These are phyloP conservation scores for Beauveria rudraprayagi DNA, from an alignment of 2,329 filamentous ascomycete genomes.

Conservation along the genomic window DNA sequence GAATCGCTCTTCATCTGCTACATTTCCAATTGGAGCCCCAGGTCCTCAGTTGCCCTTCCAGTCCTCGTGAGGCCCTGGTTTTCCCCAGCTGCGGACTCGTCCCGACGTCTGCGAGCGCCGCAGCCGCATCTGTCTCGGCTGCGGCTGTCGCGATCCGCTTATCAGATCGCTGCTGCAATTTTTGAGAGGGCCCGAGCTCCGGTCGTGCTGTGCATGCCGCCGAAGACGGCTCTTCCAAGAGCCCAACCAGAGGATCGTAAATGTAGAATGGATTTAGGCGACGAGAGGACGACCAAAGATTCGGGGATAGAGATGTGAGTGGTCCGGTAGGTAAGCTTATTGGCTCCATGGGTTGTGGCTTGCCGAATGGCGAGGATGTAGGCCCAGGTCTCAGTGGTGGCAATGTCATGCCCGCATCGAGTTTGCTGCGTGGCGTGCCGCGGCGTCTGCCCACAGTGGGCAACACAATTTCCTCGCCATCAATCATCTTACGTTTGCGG, in stretches of 20 bases:
- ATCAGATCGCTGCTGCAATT: neutral
- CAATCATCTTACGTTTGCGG: constrained; percentile 39
- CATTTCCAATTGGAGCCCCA: constrained; percentile 18
- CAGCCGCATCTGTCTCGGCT: constrained; percentile 18
- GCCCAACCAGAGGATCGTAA: constrained; percentile 16
- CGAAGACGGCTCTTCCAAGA: constrained; percentile 16
- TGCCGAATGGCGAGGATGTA: constrained; percentile 14
- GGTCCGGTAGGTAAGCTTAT: constrained; percentile 21
- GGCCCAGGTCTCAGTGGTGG: constrained; percentile 23
- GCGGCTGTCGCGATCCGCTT: constrained; percentile 7
- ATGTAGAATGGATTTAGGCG: constrained; percentile 19
- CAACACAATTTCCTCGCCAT: constrained; percentile 28
- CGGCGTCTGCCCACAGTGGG: constrained; percentile 16
- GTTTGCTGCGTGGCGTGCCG: constrained; percentile 5
- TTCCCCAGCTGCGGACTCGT: constrained; percentile 14
- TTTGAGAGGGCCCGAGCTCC: constrained; percentile 1
- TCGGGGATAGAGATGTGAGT: constrained; percentile 24
- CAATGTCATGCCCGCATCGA: constrained; percentile 18
- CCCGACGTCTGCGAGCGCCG: constrained; percentile 18
- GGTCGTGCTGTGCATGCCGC: neutral
- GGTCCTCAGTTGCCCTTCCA: constrained; percentile 13
- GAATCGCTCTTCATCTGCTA: constrained; percentile 2
- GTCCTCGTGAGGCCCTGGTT: constrained; percentile 1
- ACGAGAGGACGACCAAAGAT: constrained; percentile 20
- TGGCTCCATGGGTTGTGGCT: constrained; percentile 24